Conservation (phyloP, 306 rosid genomes). For the Sesbania bispinosa region DNA sequence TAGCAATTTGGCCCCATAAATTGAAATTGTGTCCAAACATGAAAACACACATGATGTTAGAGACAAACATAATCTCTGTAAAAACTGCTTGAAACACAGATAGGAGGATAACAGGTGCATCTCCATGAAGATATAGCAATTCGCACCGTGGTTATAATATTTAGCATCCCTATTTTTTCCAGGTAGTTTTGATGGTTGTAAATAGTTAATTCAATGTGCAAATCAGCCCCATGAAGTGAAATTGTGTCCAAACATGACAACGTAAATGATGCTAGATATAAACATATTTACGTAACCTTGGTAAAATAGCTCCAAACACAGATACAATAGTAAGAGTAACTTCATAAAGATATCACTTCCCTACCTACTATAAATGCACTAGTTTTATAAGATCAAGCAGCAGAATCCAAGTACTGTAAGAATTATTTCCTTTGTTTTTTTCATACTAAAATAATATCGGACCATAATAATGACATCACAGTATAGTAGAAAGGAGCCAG, state of each 20-base stretch:
- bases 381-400: not conserved
- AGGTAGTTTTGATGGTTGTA: not conserved
- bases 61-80: not conserved
- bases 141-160: not conserved
- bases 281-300: slow-evolving; percentile 1
- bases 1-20: not conserved
- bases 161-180: not conserved
- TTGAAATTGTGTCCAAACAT: not conserved
- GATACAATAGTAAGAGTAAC: not conserved
- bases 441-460: not conserved
- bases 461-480: not conserved
- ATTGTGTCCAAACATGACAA: not conserved
- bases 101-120: not conserved
- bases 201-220: not conserved
- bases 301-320: not conserved
- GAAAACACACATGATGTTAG: not conserved
- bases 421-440: not conserved
- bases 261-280: not conserved
- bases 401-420: not conserved
- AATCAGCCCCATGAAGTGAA: not conserved
- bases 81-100: not conserved
- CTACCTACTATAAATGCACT: not conserved
- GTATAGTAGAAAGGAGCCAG: not conserved
- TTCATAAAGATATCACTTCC: not conserved
- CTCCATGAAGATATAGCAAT: not conserved